Evolutionary conservation across 2,329 filamentous ascomycete species (phyloP), one percentile per base, ranked within the genome.

Genomic region (Fusarium pilosicola): DNA sequence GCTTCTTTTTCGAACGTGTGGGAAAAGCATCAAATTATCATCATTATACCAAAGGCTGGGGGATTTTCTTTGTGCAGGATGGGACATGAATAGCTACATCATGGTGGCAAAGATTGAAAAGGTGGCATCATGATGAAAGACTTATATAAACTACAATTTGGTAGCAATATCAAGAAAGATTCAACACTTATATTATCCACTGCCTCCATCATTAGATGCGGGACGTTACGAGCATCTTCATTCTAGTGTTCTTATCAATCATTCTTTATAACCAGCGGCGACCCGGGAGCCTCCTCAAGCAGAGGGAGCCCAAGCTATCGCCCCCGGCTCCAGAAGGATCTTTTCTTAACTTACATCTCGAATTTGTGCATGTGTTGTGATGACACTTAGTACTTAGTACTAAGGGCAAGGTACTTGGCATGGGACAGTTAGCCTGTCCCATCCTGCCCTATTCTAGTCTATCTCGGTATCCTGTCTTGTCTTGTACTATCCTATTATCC

Each of bases 21-120:
- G 59, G 55, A 57, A 68, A 62, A 74, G 67, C 42, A 73, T 39
- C 62, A 64, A 41, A 51, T 61, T 55, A 71, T 59, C 34, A 67
- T 58, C n/a, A 54, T 68, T 54, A 68, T 62, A 67, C 54, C 59
- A 42, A 68, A 52, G 46, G 57, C 36, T 62, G 32, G 28, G 32
- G 28, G 38, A 49, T 58, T 61, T 30, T 68, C 34, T 71, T 18
- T 38, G 38, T 52, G 38, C 20, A 20, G 42, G 28, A 44, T 26
- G 14, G 34, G 38, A 57, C 14, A n/a, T n/a, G 32, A 24, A 39
- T 24, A 32, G 14, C 30, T 32, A 39, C 26, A 60, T 66, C 51
- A 70, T 58, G 56, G 51, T 56, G 38, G 55, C 34, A 15, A 62
- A 74, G 59, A 71, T 56, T 71, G 67, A 60, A 55, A 60, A 20